A percentile compares a stretch with the other conserved stretches of the same genome.
Evolutionary conservation across 116 monocot genomes (phyloP).

Genomic region (Cymodocea nodosa): DNA sequence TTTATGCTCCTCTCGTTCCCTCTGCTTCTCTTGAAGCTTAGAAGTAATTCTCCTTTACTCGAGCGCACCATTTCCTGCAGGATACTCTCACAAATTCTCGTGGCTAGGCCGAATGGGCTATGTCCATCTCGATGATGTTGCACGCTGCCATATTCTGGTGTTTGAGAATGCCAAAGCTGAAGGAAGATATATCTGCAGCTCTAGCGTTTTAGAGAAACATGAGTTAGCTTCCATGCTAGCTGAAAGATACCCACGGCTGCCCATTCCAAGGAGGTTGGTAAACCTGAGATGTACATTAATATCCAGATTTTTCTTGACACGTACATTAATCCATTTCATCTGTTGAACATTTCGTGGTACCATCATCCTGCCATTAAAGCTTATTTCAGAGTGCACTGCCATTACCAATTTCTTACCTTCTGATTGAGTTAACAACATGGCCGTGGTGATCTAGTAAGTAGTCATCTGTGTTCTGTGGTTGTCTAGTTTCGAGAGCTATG

Average conservation of each 20-base stretch:
- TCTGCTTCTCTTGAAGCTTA: too few relatives aligned
- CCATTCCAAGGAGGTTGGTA: slow-evolving; percentile 25
- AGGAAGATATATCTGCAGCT: slow-evolving; percentile 75
- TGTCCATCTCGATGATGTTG: slow-evolving; percentile 81
- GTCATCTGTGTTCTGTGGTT: too few relatives aligned
- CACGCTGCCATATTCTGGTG: slow-evolving; percentile 58
- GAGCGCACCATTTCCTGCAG: slow-evolving; percentile 13
- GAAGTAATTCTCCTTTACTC: too few relatives aligned
- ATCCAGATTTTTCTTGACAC: too few relatives aligned
- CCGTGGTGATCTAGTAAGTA: not conserved
- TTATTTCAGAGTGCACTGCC: too few relatives aligned
- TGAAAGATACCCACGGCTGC: slow-evolving; percentile 33
- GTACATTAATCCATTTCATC: too few relatives aligned
- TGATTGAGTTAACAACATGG: too few relatives aligned
- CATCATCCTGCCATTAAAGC: too few relatives aligned
- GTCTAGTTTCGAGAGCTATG: slow-evolving; percentile 32
- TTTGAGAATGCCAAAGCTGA: slow-evolving; percentile 40
- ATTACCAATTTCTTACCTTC: too few relatives aligned
- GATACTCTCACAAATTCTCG: slow-evolving; percentile 41
- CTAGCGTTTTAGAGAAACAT: slow-evolving; percentile 37
- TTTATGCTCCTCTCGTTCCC: too few relatives aligned
- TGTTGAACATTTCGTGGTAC: too few relatives aligned
- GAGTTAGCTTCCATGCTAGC: slow-evolving; percentile 38
- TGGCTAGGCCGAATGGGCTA: slow-evolving; percentile 79
- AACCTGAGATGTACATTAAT: too few relatives aligned